Base-by-base conservation (phyloP, 2,329 filamentous ascomycete genomes). In the Clonostachys rhizophaga region DNA sequence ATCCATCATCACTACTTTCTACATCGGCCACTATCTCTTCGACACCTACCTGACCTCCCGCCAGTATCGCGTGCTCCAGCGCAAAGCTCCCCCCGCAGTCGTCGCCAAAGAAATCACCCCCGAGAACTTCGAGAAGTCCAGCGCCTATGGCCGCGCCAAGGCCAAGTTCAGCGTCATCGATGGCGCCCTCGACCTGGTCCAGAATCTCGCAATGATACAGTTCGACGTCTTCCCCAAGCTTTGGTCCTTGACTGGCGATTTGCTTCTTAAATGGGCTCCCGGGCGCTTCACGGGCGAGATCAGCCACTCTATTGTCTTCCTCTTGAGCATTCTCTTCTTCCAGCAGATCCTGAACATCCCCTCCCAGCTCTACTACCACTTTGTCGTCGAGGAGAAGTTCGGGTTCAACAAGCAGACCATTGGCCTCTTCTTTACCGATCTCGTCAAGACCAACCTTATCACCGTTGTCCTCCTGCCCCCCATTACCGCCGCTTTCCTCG, bases 321-420 rank as follows among this genome's bases (percentile, higher is more conserved):
- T 96, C 67, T 86, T 97, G 61, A 76, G 82, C 48, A 95, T 96
- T 68, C 86, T 90, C 58, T 67, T 95, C 59, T 79, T 95, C 58
- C 87, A 91, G 57, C 89, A 92, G 60, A 55, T 88, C 47, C 71
- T 96, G 53, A 87, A 85, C 48, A 72, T 97, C 46, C 94, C 94
- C 4, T 80, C 84, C 50, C 87, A 84, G 47, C 84, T 96, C 67
- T 99, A 97, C 75, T 85, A 91, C 71, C 94, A 90, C 12, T 99
- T 99, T 62, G 89, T 97, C 43, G 76, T 99, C 47, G 94, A 99
- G 69, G 91, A 96, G 71, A 88, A 90, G 64, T 99, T 95, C 59
- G 94, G 94, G 44, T 99, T 99, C 81, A 99, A 99, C 71, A 99
- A 99, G 75, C 91, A 96, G 76, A 97, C 94, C 0, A 74, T 90